Evolutionary conservation across 257 asterid species (phyloP).

Genomic region (Marsdenia floribunda): DNA sequence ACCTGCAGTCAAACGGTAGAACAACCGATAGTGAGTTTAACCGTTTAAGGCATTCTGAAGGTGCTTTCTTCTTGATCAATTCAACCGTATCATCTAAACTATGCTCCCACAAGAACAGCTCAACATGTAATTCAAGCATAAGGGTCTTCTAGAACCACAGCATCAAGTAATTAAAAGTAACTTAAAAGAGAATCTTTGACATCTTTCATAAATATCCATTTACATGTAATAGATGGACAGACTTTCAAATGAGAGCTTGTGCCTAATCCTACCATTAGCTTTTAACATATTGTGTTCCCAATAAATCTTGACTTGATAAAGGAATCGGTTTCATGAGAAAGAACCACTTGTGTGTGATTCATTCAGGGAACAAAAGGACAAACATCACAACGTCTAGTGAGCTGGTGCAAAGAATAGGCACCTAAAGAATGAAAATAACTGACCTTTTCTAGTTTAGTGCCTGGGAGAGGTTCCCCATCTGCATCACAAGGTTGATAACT

Average conservation of each 20-base stretch:
- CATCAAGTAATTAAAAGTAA: not conserved
- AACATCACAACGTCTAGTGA: not conserved
- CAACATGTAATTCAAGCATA: not conserved
- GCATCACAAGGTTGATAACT: constrained; percentile 83
- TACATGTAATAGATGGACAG: not conserved
- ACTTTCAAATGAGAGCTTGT: not conserved
- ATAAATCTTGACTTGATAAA: not conserved
- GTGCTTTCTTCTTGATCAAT: not conserved
- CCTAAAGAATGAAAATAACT: constrained; percentile 4
- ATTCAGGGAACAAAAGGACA: too few relatives aligned
- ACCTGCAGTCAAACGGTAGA: constrained; percentile 38
- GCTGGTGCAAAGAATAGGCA: constrained; percentile 2
- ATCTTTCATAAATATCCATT: not conserved
- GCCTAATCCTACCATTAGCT: not conserved
- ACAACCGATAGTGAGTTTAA: not conserved
- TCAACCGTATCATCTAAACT: not conserved
- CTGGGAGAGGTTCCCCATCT: constrained; percentile 89
- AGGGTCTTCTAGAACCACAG: not conserved
- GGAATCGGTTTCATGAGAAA: not conserved
- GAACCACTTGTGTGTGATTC: not conserved
- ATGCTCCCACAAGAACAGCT: not conserved
- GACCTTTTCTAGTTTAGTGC: constrained; percentile 80
- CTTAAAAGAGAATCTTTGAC: not conserved
- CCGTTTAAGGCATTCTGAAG: not conserved
- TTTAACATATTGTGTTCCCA: not conserved